A percentile compares a stretch with the other conserved stretches of the same genome.
Conservation (phyloP, 2,329 filamentous ascomycete species). For the Stachybotrys echinatus region DNA sequence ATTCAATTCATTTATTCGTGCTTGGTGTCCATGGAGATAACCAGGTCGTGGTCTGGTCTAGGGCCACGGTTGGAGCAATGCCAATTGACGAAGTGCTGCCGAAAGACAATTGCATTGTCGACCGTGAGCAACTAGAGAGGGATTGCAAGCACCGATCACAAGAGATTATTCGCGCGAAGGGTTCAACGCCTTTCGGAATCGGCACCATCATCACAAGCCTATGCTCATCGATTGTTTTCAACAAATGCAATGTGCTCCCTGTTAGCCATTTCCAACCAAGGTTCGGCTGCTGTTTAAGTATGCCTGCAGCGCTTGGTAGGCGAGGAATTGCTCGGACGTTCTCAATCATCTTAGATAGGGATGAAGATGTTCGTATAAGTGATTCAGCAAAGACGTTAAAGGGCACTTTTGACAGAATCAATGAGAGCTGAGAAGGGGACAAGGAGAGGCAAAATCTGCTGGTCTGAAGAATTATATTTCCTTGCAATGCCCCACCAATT, state of each 20-base stretch:
- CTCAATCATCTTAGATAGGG: not conserved
- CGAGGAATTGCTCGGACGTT: conserved; percentile 28
- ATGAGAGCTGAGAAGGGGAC: not conserved
- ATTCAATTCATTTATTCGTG: conserved; percentile 12
- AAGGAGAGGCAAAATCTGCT: not conserved
- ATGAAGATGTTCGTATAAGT: conserved; percentile 1
- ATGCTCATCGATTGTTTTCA: conserved; percentile 45
- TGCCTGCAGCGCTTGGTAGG: conserved; percentile 43
- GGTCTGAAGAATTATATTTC: conserved; percentile 3
- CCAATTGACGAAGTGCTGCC: conserved; percentile 8
- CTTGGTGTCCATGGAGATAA: conserved; percentile 15
- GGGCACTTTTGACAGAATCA: not conserved
- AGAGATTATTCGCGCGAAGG: conserved; percentile 43
- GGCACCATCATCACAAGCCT: conserved; percentile 41
- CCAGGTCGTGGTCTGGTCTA: conserved; percentile 16
- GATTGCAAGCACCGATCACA: conserved; percentile 41
- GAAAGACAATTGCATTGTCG: conserved; percentile 4
- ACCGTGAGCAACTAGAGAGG: conserved; percentile 29
- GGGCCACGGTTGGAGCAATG: conserved; percentile 12
- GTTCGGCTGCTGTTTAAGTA: conserved; percentile 41
- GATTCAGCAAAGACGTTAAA: conserved; percentile 4
- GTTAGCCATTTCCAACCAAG: conserved; percentile 43
- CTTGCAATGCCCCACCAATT: too few relatives aligned
- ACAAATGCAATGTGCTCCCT: conserved; percentile 39
- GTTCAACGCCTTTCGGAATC: conserved; percentile 45